A percentile compares a stretch with the other conserved stretches of the same genome.
These are phyloP conservation scores for Oryza australiensis DNA, from an alignment of 176 grass and related monocot genomes.

Conservation along the genomic window DNA sequence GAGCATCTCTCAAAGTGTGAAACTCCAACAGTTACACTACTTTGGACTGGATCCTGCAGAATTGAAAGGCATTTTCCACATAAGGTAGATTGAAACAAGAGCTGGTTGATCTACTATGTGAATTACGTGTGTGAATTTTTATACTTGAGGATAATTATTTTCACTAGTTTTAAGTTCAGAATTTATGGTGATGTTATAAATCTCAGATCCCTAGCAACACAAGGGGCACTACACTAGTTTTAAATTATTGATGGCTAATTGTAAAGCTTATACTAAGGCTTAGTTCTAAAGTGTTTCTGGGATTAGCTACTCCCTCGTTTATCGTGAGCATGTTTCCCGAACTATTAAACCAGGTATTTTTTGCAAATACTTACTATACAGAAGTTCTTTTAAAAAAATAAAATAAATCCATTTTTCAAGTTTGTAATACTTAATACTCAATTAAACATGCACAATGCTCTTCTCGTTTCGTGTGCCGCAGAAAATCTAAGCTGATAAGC, in stretches of 20 bases:
- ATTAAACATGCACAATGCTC: no score
- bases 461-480: no score
- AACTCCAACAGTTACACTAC: slow-evolving; percentile 93
- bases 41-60: slow-evolving; percentile 87
- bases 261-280: background rate
- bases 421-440: no score
- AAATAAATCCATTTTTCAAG: no score
- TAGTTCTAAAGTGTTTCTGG: no score
- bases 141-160: background rate
- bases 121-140: background rate
- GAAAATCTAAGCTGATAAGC: no score
- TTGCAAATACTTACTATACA: no score
- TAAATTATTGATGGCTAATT: background rate
- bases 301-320: no score
- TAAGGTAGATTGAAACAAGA: background rate
- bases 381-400: no score
- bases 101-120: background rate
- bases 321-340: no score
- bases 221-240: background rate
- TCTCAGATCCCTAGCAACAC: background rate
- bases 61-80: slow-evolving; percentile 6
- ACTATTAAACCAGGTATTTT: no score
- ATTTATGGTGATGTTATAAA: background rate
- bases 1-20: slow-evolving; percentile 98
- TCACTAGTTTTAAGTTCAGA: background rate